Evolutionary conservation across 2,329 filamentous ascomycete genomes (phyloP), one percentile per base, ranked within the genome.

Genomic region (Hypoxylon sp.): DNA sequence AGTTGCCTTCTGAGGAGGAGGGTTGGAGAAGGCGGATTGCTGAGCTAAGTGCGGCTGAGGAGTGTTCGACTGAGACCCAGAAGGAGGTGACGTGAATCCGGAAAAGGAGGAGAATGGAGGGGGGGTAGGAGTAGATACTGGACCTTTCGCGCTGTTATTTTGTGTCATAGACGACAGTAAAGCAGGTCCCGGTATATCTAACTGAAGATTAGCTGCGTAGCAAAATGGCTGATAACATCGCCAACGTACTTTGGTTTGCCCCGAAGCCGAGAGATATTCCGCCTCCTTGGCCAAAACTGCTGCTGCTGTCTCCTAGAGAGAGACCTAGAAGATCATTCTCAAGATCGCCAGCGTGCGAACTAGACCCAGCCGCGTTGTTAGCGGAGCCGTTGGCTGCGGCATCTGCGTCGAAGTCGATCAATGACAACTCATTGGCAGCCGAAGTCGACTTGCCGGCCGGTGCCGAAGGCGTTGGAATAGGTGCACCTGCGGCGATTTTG

Each of bases 301-400:
- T 77, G 3, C 75, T 71, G 50, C 85, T 84, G 61, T 91, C 89
- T 50, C 89, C 89, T 73, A 99, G 87, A 40, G 93, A 96, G 44
- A 99, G 81, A 0, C 96, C 96, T 3, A 99, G 84, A 6, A 99
- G 83, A 75, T 99, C 96, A 76, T 96, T 94, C 75, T 97, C 94
- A 20, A 98, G 78, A 12, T 91, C 89, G 56, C 87, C 89, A 0
- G 87, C 80, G 61, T 87, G 85, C 12, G 82, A 78, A 20, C 80
- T 79, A 28, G 82, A 77, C 4, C 46, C 66, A 24, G 78, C 73
- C 11, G 80, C 78, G 24, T 83, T 81, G 59, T 82, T 83, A 40
- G 51, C 45, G 2, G 72, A 14, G 6, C 75, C 74, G 30, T 76
- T 77, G 0, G 85, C 80, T 38, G 88, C 84, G 8, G 82, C 61